These are phyloP conservation scores for Ustilaginoidea virens DNA, from an alignment of 2,329 filamentous ascomycete species.

Conservation along the genomic window DNA sequence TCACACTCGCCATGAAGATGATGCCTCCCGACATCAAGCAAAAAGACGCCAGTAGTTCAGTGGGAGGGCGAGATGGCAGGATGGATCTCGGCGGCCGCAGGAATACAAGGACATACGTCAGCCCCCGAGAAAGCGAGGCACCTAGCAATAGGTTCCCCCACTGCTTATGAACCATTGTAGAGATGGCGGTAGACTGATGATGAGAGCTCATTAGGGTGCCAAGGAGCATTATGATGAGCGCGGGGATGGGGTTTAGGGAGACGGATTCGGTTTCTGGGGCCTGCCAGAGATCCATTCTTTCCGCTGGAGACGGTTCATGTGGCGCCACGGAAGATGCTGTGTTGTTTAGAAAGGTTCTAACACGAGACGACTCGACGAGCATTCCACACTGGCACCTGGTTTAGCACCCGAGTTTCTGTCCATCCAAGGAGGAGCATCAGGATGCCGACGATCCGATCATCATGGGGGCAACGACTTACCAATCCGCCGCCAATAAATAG, in stretches of 20 bases:
- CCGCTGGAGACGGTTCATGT: slow-evolving; percentile 21
- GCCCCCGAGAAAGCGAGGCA: slow-evolving; percentile 59
- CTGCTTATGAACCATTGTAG: slow-evolving; percentile 84
- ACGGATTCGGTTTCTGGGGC: slow-evolving; percentile 54
- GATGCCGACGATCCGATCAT: no score
- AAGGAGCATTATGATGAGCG: slow-evolving; percentile 69
- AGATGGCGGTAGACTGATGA: slow-evolving; percentile 68
- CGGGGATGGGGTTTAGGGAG: slow-evolving; percentile 79
- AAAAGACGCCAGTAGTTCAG: slow-evolving; percentile 76
- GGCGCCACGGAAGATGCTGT: slow-evolving; percentile 23
- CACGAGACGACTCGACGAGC: slow-evolving; percentile 60
- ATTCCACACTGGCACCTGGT: slow-evolving; percentile 53
- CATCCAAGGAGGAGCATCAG: no score
- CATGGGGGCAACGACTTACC: slow-evolving; percentile 32
- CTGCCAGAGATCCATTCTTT: slow-evolving; percentile 32
- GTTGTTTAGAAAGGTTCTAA: slow-evolving; percentile 52
- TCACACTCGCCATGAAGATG: slow-evolving; percentile 82
- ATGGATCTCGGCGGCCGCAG: slow-evolving; percentile 67
- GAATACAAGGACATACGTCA: slow-evolving; percentile 70
- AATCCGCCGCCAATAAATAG: slow-evolving; percentile 88
- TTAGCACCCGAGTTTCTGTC: no score
- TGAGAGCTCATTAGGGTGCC: slow-evolving; percentile 95
- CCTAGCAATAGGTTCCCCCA: slow-evolving; percentile 79
- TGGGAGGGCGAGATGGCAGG: slow-evolving; percentile 71
- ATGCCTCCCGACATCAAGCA: slow-evolving; percentile 76